Evolutionary conservation across 2,329 filamentous ascomycete species (phyloP), one percentile per base, ranked within the genome.

Genomic region (Ustulina deusta): DNA sequence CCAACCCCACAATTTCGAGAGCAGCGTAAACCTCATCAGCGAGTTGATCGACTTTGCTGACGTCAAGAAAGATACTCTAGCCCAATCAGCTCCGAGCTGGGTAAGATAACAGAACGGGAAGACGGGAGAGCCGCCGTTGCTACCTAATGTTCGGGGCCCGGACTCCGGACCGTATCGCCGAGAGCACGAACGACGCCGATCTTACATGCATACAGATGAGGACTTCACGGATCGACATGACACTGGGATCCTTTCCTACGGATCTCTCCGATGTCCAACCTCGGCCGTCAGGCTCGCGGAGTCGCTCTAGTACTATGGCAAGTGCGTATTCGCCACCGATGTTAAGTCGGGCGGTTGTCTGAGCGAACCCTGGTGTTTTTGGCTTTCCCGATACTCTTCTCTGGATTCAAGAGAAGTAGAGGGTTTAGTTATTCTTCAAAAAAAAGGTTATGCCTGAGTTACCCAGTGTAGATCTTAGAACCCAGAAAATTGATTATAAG

Each of bases 41-140:
- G 78, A 82, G 29, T 65, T 89, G 1, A 76, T 84, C 69, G 78
- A 79, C 34, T 68, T 89, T 27, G 85, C 86, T 0, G 70, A 78
- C 68, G 77, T 78, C 67, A 88, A 87, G 74, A 79, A 79, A 0
- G 81, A 78, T 51, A 86, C 84, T 1, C 73, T 81, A 5, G 81
- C 81, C 3, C 87, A 89, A 77, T 76, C 89, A 15, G 86, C 86
- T 6, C 75, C 90, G 15, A 82, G 79, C 22, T 90, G 87, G 86
- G 77, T 85, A 3, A 71, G 78, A 49, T 72, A 75, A 4, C 80
- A 82, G 61, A 83, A 78, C 61, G 74, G 75, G 49, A 77, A 74
- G 63, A 73, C 80, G 15, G 81, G 80, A 11, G 74, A 81, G 74
- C 79, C 80, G 25, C 58, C 68, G 0, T 79, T 86, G 32, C 80